Conservation (phyloP, 1,284 basidiomycete species). For the Exobasidium rhododendri region DNA sequence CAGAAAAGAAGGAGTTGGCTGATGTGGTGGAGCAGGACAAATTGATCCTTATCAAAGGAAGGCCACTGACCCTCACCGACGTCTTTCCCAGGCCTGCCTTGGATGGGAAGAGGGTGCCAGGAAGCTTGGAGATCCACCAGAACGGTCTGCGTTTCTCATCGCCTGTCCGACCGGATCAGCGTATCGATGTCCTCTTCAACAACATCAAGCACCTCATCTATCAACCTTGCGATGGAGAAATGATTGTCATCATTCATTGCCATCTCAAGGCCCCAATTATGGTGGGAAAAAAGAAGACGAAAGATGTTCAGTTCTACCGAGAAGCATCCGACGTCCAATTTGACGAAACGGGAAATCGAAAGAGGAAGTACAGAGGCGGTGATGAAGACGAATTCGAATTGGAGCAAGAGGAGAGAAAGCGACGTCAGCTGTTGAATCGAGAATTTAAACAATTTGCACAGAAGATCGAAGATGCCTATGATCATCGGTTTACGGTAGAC, state of each 20-base stretch:
- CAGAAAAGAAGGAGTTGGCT: slow-evolving; percentile 95
- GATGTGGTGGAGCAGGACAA: slow-evolving; percentile 95
- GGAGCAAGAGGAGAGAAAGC: slow-evolving; percentile 92
- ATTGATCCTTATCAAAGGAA: slow-evolving; percentile 37
- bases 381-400: slow-evolving; percentile 99
- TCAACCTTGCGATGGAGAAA: slow-evolving; percentile 95
- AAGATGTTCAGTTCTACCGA: slow-evolving; percentile 97
- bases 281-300: slow-evolving; percentile 97
- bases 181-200: slow-evolving; percentile 70
- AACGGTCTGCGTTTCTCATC: slow-evolving; percentile 94
- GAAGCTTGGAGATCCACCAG: slow-evolving; percentile 94
- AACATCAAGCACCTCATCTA: slow-evolving; percentile 99
- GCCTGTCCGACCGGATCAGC: slow-evolving; percentile 58
- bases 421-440: slow-evolving; percentile 84
- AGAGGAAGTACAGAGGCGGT: slow-evolving; percentile 92
- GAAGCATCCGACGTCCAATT: slow-evolving; percentile 97
- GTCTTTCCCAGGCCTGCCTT: slow-evolving; percentile 89
- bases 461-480: slow-evolving; percentile 76
- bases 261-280: slow-evolving; percentile 95
- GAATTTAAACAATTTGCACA: slow-evolving; percentile 93
- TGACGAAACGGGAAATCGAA: slow-evolving; percentile 98
- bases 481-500: slow-evolving; percentile 86
- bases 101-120: slow-evolving; percentile 83
- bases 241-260: slow-evolving; percentile 89
- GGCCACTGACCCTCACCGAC: slow-evolving; percentile 66